These are phyloP conservation scores for Alternaria consortialis DNA, from an alignment of 2,329 filamentous ascomycete genomes.

Conservation along the genomic window DNA sequence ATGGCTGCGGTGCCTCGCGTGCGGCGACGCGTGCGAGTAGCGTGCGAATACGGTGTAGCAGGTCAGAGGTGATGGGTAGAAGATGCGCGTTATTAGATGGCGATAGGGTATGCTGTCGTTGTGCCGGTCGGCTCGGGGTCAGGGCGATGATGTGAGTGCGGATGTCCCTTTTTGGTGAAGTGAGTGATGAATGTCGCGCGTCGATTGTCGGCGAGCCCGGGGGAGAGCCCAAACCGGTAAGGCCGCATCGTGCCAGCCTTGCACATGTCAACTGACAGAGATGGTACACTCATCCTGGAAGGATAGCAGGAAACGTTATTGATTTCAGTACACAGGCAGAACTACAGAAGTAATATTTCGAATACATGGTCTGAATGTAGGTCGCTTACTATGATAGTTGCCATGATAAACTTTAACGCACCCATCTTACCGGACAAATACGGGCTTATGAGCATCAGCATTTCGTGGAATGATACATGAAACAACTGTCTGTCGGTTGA, in stretches of 20 bases:
- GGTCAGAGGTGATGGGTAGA: not conserved
- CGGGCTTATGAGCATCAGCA: not conserved
- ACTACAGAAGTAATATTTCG: not conserved
- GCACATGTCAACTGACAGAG: constrained; percentile 2
- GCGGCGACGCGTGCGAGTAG: constrained; percentile 45
- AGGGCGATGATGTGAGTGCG: constrained; percentile 16
- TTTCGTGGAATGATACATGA: not conserved
- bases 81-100: constrained; percentile 4
- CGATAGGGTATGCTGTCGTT: constrained; percentile 1
- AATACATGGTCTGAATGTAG: not conserved
- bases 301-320: not conserved
- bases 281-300: not conserved
- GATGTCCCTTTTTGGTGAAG: constrained; percentile 10
- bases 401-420: constrained; percentile 1
- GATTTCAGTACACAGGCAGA: not conserved
- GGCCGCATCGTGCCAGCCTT: not conserved
- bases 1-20: constrained; percentile 42
- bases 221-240: constrained; percentile 12
- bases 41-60: not conserved
- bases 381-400: not conserved
- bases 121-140: constrained; percentile 7
- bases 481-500: not conserved
- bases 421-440: not conserved
- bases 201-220: constrained; percentile 13
- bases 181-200: constrained; percentile 10